A percentile compares a stretch with the other conserved stretches of the same genome.
Conservation (phyloP, 2,329 filamentous ascomycete genomes). For the Sclerotinia sclerotiorum region DNA sequence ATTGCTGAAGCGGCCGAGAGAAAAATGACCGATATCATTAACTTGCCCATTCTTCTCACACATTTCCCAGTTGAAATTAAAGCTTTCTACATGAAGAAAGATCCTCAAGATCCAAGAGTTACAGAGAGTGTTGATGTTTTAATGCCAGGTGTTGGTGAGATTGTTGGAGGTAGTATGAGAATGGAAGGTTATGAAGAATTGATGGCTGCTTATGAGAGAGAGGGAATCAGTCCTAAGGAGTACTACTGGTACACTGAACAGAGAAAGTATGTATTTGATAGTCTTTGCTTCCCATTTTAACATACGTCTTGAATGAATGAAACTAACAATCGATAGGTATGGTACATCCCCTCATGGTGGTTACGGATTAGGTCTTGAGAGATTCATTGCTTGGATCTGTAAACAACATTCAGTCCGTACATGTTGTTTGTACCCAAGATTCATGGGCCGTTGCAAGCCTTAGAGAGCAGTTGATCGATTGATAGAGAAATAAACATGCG, state of each 20-base stretch:
- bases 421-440: slow-evolving; percentile 75
- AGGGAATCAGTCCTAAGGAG: slow-evolving; percentile 77
- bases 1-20: slow-evolving; percentile 97
- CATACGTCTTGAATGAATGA: not conserved
- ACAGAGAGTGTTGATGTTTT: slow-evolving; percentile 87
- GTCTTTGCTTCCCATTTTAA: too few relatives aligned
- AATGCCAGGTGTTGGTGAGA: slow-evolving; percentile 95
- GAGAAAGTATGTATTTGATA: slow-evolving; percentile 68
- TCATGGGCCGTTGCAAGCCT: slow-evolving; percentile 78
- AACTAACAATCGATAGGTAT: slow-evolving; percentile 56
- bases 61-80: slow-evolving; percentile 98
- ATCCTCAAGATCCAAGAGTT: slow-evolving; percentile 72
- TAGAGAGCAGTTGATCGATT: slow-evolving; percentile 42
- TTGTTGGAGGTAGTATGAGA: slow-evolving; percentile 95
- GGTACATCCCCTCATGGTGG: slow-evolving; percentile 79
- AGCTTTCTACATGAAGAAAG: slow-evolving; percentile 98
- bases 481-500: not conserved
- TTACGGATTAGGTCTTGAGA: slow-evolving; percentile 89
- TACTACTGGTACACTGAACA: slow-evolving; percentile 99
- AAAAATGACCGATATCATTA: slow-evolving; percentile 95
- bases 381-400: slow-evolving; percentile 64
- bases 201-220: slow-evolving; percentile 81
- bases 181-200: slow-evolving; percentile 90
- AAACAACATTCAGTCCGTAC: slow-evolving; percentile 65
- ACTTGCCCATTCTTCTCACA: slow-evolving; percentile 90